Evolutionary conservation across 2,329 filamentous ascomycete species (phyloP).

Genomic region (Cercospora sp.): DNA sequence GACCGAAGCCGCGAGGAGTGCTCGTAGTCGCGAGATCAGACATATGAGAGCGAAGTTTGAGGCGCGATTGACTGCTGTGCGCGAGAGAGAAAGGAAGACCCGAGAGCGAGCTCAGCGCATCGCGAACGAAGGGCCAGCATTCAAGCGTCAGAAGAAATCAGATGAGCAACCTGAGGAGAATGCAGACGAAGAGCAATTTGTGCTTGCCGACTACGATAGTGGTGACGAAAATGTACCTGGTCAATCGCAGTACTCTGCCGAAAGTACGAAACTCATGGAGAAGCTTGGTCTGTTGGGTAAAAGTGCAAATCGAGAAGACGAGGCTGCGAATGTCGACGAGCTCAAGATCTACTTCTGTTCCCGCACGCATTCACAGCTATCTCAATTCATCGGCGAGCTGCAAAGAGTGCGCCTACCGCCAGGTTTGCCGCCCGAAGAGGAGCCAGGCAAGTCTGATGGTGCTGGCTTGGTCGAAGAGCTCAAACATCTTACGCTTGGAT

Average conservation of each 20-base stretch:
- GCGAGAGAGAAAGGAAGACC: conserved; percentile 62
- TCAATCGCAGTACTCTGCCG: conserved; percentile 56
- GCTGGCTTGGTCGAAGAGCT: conserved; percentile 57
- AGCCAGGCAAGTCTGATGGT: background rate
- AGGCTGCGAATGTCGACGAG: conserved; percentile 61
- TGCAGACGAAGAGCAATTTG: conserved; percentile 67
- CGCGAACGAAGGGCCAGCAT: conserved; percentile 47
- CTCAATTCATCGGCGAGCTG: conserved; percentile 83
- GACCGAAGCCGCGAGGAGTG: conserved; percentile 69
- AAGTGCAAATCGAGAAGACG: conserved; percentile 41
- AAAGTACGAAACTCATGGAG: conserved; percentile 73
- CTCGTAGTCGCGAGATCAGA: conserved; percentile 67
- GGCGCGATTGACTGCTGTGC: conserved; percentile 64
- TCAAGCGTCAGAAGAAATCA: conserved; percentile 49
- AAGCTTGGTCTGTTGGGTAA: conserved; percentile 50
- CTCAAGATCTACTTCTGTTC: conserved; percentile 91
- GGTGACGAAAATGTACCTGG: conserved; percentile 51
- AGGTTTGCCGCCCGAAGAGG: conserved; percentile 52
- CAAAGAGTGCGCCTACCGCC: conserved; percentile 75
- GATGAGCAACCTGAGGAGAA: conserved; percentile 28
- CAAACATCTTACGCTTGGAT: conserved; percentile 81
- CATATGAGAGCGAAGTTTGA: conserved; percentile 72
- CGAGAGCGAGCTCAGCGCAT: conserved; percentile 50
- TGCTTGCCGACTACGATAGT: conserved; percentile 74
- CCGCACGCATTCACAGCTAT: conserved; percentile 86